A percentile compares a stretch with the other conserved stretches of the same genome.
Conservation (phyloP, 2,329 filamentous ascomycete species). For the Fusarium avenaceum region DNA sequence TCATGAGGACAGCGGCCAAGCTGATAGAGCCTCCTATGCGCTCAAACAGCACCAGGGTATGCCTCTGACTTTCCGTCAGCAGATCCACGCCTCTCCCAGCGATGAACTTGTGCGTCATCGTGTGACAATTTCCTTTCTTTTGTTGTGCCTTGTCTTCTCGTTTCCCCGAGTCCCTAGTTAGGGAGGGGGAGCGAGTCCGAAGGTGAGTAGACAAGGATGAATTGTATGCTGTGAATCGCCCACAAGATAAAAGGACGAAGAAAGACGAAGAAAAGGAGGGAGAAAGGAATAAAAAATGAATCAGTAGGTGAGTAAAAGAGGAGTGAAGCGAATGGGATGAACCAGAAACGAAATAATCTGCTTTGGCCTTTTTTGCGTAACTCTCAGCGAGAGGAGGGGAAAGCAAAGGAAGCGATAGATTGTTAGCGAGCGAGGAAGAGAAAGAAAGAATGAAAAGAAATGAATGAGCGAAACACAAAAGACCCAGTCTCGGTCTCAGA, state of each 20-base stretch:
- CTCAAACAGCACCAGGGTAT: slow-evolving; percentile 63
- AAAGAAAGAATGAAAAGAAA: not conserved
- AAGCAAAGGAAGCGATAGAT: slow-evolving; percentile 2
- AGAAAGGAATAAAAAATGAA: not conserved
- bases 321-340: slow-evolving; percentile 4
- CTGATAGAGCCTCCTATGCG: slow-evolving; percentile 68
- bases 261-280: not conserved
- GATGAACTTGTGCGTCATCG: slow-evolving; percentile 36
- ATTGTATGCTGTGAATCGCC: not conserved
- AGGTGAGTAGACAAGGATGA: slow-evolving; percentile 11
- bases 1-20: slow-evolving; percentile 63
- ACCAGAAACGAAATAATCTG: not conserved
- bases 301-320: not conserved
- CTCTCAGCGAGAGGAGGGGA: slow-evolving; percentile 1
- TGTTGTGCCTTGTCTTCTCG: slow-evolving; percentile 1
- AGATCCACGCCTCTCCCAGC: slow-evolving; percentile 41
- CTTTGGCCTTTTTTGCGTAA: slow-evolving; percentile 14
- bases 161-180: slow-evolving; percentile 26
- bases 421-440: slow-evolving; percentile 9
- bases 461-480: not conserved
- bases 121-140: not conserved
- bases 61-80: slow-evolving; percentile 55
- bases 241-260: slow-evolving; percentile 1
- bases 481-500: not conserved
- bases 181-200: slow-evolving; percentile 17